These are phyloP conservation scores for Heritiera littoralis DNA, from an alignment of 345 rosid genomes.

Conservation along the genomic window DNA sequence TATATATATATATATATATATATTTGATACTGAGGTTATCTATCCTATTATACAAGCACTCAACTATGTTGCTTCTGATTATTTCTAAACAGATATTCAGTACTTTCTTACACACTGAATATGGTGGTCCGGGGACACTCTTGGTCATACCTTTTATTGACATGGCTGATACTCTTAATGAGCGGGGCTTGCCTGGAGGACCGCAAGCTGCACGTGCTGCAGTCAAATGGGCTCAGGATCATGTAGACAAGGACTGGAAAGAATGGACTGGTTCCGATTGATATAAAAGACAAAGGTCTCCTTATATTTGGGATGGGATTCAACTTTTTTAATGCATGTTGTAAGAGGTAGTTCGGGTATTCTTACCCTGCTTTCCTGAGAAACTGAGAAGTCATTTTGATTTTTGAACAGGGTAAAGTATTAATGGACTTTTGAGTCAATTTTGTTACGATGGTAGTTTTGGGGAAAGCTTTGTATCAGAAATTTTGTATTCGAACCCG, in stretches of 20 bases:
- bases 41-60: slow-evolving; percentile 1
- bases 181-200: slow-evolving; percentile 78
- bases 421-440: background rate
- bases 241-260: slow-evolving; percentile 92
- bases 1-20: background rate
- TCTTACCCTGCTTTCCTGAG: background rate
- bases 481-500: background rate
- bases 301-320: background rate
- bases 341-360: slow-evolving; percentile 6
- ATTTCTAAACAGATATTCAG: slow-evolving; percentile 60
- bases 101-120: slow-evolving; percentile 73
- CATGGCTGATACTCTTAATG: slow-evolving; percentile 86
- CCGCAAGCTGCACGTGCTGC: slow-evolving; percentile 93
- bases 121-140: slow-evolving; percentile 95
- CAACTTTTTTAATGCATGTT: background rate
- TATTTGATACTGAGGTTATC: background rate
- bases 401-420: background rate
- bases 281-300: background rate
- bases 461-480: too few species aligned
- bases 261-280: slow-evolving; percentile 63
- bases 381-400: background rate
- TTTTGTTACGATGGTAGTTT: background rate
- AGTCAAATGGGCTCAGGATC: slow-evolving; percentile 81
- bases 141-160: slow-evolving; percentile 85
- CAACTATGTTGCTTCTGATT: slow-evolving; percentile 18